Conservation (phyloP, 768 basidiomycete species). For the Brasilioporus rufonigricans region DNA sequence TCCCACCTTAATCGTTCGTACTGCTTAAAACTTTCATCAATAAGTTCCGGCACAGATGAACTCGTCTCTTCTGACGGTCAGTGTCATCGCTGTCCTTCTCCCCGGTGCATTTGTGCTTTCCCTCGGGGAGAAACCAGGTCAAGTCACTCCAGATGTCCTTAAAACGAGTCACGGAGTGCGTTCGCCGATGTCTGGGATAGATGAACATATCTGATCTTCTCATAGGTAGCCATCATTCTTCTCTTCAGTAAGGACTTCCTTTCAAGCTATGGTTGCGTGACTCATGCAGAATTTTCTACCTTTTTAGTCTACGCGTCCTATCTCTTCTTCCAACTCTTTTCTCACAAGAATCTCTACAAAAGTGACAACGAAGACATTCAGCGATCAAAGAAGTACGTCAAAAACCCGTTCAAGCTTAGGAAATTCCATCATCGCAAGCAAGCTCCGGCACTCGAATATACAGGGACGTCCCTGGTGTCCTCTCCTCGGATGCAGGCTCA, state of each 20-base stretch:
- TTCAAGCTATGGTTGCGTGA: background rate
- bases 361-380: conserved; percentile 38
- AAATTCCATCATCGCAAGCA: conserved; percentile 16
- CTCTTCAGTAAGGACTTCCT: conserved; percentile 58
- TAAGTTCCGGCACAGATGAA: conserved; percentile 73
- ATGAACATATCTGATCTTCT: conserved; percentile 5
- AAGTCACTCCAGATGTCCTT: conserved; percentile 46
- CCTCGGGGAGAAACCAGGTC: conserved; percentile 30
- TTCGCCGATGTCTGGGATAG: background rate
- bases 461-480: conserved; percentile 4
- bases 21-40: background rate
- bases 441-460: background rate
- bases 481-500: conserved; percentile 7
- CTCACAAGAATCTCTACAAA: conserved; percentile 70
- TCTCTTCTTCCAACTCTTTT: conserved; percentile 77
- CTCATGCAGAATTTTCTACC: background rate
- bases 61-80: conserved; percentile 69
- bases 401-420: conserved; percentile 36
- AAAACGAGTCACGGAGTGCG: conserved; percentile 76
- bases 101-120: conserved; percentile 77
- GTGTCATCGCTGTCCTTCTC: conserved; percentile 75
- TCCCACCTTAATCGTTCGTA: background rate
- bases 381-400: conserved; percentile 41
- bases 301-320: conserved; percentile 69
- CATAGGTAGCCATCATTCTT: conserved; percentile 70